Percentiles rank a stretch among this genome's conserved stretches.
Conservation (phyloP, 2,329 filamentous ascomycete species). For the Fusarium sp. region DNA sequence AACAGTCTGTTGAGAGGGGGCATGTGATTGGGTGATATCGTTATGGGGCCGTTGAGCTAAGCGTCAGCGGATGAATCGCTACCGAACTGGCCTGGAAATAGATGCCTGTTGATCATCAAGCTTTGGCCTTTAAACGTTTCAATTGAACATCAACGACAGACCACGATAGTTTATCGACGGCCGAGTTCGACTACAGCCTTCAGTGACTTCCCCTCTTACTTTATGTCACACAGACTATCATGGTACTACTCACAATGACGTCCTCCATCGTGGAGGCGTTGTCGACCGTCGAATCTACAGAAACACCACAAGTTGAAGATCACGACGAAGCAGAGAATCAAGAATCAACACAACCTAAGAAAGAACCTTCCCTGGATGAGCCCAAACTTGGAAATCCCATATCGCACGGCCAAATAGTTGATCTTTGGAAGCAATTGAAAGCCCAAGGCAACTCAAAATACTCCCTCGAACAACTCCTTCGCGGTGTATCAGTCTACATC, state of each 20-base stretch:
- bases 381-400: slow-evolving; percentile 74
- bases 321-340: slow-evolving; percentile 36
- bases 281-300: slow-evolving; percentile 47
- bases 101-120: slow-evolving; percentile 11
- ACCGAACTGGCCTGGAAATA: slow-evolving; percentile 21
- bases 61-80: slow-evolving; percentile 35
- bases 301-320: slow-evolving; percentile 12
- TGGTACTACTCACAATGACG: slow-evolving; percentile 86
- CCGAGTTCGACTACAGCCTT: too few relatives aligned
- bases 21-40: slow-evolving; percentile 19
- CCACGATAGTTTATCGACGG: not conserved
- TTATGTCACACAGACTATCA: slow-evolving; percentile 49
- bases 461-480: slow-evolving; percentile 77
- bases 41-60: slow-evolving; percentile 23
- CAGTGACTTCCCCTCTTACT: too few relatives aligned
- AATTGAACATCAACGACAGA: not conserved
- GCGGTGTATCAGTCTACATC: slow-evolving; percentile 77
- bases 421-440: slow-evolving; percentile 68
- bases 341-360: slow-evolving; percentile 39
- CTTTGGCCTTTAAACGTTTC: slow-evolving; percentile 7
- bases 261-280: slow-evolving; percentile 74
- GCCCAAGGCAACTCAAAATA: slow-evolving; percentile 49
- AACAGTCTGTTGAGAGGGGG: not conserved
- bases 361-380: slow-evolving; percentile 65
- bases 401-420: slow-evolving; percentile 76